A percentile compares a stretch with the other conserved stretches of the same genome.
These are phyloP conservation scores for Phytopythium aichiense DNA, from an alignment of 352 stramenopile species.

Conservation along the genomic window DNA sequence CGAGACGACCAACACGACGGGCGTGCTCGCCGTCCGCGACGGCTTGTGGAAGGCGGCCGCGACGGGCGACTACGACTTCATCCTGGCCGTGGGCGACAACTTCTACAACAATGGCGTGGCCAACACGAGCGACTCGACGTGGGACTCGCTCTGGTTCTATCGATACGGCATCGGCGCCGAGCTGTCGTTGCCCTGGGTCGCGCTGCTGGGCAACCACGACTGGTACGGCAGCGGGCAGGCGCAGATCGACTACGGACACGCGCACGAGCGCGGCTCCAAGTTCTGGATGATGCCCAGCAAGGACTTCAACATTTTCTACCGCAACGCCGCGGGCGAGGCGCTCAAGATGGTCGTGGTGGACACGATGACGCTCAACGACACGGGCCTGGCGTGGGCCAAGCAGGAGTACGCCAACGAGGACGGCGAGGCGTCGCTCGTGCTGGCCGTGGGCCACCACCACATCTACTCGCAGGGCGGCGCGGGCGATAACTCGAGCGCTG, in stretches of 20 bases:
- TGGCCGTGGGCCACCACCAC: slow-evolving; percentile 29
- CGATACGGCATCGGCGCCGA: slow-evolving; percentile 28
- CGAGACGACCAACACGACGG: slow-evolving; percentile 19
- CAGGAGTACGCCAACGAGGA: slow-evolving; percentile 22
- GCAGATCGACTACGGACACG: slow-evolving; percentile 25
- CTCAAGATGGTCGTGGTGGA: slow-evolving; percentile 33
- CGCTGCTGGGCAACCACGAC: slow-evolving; percentile 40
- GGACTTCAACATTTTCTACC: slow-evolving; percentile 29
- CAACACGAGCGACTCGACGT: slow-evolving; percentile 22
- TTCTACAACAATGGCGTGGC: slow-evolving; percentile 36
- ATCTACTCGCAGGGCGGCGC: slow-evolving; percentile 25
- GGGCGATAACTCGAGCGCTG: slow-evolving; percentile 23
- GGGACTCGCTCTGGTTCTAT: slow-evolving; percentile 27
- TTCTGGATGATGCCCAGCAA: slow-evolving; percentile 39
- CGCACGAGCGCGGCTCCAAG: slow-evolving; percentile 14
- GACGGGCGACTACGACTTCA: slow-evolving; percentile 24
- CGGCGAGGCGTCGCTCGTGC: slow-evolving; percentile 16
- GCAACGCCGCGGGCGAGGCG: slow-evolving; percentile 15
- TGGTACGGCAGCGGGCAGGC: slow-evolving; percentile 29
- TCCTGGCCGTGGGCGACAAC: slow-evolving; percentile 37
- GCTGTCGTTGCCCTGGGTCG: slow-evolving; percentile 33
- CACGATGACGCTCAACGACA: slow-evolving; percentile 23
- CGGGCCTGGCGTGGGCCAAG: slow-evolving; percentile 11
- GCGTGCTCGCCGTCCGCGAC: slow-evolving; percentile 28
- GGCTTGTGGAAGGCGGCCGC: slow-evolving; percentile 20